phyloP scores from a whole-genome alignment of 768 basidiomycete species.

The Daedalea quercina region DNA sequence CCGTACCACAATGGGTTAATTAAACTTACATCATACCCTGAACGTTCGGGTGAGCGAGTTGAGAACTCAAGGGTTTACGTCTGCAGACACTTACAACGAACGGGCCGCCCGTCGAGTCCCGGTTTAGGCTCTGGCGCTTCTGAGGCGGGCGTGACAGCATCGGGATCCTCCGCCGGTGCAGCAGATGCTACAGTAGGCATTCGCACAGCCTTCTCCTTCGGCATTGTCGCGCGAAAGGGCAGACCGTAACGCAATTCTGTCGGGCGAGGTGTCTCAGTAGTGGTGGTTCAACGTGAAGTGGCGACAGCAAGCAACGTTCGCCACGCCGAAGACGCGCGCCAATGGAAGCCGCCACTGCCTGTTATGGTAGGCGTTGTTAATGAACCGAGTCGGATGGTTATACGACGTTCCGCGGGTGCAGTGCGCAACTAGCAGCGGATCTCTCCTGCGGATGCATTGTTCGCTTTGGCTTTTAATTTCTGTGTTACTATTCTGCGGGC shows the following conservation, averaged over 20 bases:
- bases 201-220: slow-evolving; percentile 3
- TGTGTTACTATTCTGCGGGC: too few species aligned
- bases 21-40: slow-evolving; percentile 77
- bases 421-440: not conserved
- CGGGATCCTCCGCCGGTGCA: slow-evolving; percentile 59
- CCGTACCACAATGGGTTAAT: not conserved
- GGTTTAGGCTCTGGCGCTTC: slow-evolving; percentile 57
- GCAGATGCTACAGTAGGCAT: slow-evolving; percentile 2
- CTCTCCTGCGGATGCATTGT: not conserved
- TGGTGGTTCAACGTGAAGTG: not conserved
- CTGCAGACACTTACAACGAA: slow-evolving; percentile 59
- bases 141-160: slow-evolving; percentile 35
- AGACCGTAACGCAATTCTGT: not conserved
- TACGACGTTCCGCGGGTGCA: not conserved
- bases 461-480: not conserved
- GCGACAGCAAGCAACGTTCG: not conserved
- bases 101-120: slow-evolving; percentile 67
- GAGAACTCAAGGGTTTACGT: not conserved
- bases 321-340: not conserved
- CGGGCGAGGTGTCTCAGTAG: too few species aligned
- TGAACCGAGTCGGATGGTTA: not conserved
- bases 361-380: not conserved
- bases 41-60: not conserved
- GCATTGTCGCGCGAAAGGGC: slow-evolving; percentile 1
- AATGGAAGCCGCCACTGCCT: not conserved